Base-by-base conservation (phyloP, 768 basidiomycete genomes). In the Auricularia cornea region DNA sequence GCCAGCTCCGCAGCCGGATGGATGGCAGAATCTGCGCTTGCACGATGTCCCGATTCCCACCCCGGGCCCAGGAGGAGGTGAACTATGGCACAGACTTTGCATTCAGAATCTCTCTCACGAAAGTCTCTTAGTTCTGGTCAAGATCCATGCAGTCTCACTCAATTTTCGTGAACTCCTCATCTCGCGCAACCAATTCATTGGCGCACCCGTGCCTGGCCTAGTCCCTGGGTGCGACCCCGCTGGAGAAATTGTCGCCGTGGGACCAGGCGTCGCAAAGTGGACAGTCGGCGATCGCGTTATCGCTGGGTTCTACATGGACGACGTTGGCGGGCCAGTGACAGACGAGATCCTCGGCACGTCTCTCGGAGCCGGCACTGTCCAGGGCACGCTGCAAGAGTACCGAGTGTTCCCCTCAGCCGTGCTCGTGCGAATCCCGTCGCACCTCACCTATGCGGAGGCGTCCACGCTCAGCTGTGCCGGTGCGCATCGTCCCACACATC, bases 401-500 rank as follows among this genome's bases (percentile, higher is more conserved):
- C 54, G 54, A 20, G 26, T 57, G 6, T 29, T 57, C n/a, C 54
- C 54, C 8, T 20, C 30, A 4, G n/a, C 28, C 11, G 54, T 73
- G 68, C 73, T 87, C 38, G 78, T 87, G 33, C 66, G 69, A 40
- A 75, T 86, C 64, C 84, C 88, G 0, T 71, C 79, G 23, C 81
- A 87, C 70, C 76, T 88, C 23, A 80, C 79, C 2, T 86, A 82
- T 66, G 82, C 84, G 65, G 84, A 90, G 69, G 88, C 81, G 0
- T 83, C 87, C 0, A 85, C 85, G 28, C 74, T 89, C 5, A 83
- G 86, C 76, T 86, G 68, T 31, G 80, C 72, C 16, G 20, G 31
- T 57, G 54, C 6, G 54, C n/a, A 16, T 20, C 14, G 12, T n/a
- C 18, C n/a, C n/a, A n/a, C n/a, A n/a, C n/a, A n/a, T n/a, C n/a